These are phyloP conservation scores for Meredithiella fracta DNA, from an alignment of 2,329 filamentous ascomycete genomes.

Conservation along the genomic window DNA sequence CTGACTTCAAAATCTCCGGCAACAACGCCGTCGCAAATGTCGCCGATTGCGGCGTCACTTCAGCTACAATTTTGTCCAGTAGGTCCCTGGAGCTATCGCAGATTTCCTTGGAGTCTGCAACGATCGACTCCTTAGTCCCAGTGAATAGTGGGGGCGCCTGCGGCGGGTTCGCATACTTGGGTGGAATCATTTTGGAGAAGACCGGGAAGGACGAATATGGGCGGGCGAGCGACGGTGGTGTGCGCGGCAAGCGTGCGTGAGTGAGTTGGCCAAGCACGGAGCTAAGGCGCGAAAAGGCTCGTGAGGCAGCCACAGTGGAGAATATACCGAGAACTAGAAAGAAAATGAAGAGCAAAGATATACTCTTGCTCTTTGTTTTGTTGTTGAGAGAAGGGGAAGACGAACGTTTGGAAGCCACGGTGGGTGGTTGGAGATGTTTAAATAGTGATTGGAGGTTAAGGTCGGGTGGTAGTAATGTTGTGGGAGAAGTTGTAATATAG, in stretches of 20 bases:
- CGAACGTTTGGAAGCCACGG: not conserved
- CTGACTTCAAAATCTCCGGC: conserved; percentile 61
- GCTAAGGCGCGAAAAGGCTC: conserved; percentile 40
- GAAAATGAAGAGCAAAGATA: conserved; percentile 27
- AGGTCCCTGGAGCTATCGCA: conserved; percentile 46
- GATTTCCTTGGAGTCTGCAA: conserved; percentile 48
- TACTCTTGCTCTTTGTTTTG: conserved; percentile 8
- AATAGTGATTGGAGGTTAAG: not conserved
- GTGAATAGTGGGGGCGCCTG: conserved; percentile 66
- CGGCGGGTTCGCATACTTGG: conserved; percentile 55
- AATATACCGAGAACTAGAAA: conserved; percentile 37
- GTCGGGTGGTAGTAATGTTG: not conserved
- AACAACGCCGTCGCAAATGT: conserved; percentile 39
- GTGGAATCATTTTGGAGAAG: conserved; percentile 37
- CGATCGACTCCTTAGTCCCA: conserved; percentile 51
- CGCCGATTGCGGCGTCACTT: conserved; percentile 36
- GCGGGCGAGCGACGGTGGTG: conserved; percentile 16
- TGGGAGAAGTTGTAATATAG: too few species aligned
- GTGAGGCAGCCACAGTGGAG: conserved; percentile 51
- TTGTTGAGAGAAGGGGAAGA: not conserved
- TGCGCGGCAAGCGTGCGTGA: conserved; percentile 20
- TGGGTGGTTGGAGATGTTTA: not conserved
- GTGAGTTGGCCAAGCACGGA: conserved; percentile 41
- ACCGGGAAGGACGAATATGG: conserved; percentile 14
- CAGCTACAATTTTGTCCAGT: conserved; percentile 50